phyloP scores from a whole-genome alignment of 305 asterid species.

The Fraxinus dipetala region DNA sequence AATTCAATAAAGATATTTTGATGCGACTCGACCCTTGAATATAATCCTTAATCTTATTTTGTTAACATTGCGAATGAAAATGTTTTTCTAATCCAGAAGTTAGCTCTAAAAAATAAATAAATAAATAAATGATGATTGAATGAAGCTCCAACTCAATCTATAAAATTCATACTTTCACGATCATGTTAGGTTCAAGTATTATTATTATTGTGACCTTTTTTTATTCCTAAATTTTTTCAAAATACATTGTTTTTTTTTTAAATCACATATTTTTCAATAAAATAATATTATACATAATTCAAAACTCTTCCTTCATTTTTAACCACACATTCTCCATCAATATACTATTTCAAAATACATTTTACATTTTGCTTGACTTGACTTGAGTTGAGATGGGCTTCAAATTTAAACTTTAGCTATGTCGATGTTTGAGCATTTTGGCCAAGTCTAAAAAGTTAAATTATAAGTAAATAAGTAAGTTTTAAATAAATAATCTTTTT shows the following conservation, averaged over 20 bases:
- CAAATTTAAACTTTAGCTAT: not conserved
- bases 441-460: not conserved
- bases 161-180: too few species aligned
- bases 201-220: too few species aligned
- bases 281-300: too few species aligned
- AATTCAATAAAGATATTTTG: not conserved
- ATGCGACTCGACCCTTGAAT: not conserved
- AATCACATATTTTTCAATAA: too few species aligned
- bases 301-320: too few species aligned
- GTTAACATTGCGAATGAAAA: not conserved
- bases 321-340: too few species aligned
- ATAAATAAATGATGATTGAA: too few species aligned
- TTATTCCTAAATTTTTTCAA: too few species aligned
- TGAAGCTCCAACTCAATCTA: too few species aligned
- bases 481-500: not conserved
- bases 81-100: not conserved
- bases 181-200: too few species aligned
- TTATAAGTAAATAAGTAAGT: not conserved
- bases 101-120: not conserved
- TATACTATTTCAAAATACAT: too few species aligned
- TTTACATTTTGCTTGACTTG: not conserved
- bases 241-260: too few species aligned
- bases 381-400: not conserved
- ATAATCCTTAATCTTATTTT: not conserved
- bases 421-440: not conserved